Conservation (phyloP, 2,329 filamentous ascomycete genomes). For the Sarocladiaceae sp. region DNA sequence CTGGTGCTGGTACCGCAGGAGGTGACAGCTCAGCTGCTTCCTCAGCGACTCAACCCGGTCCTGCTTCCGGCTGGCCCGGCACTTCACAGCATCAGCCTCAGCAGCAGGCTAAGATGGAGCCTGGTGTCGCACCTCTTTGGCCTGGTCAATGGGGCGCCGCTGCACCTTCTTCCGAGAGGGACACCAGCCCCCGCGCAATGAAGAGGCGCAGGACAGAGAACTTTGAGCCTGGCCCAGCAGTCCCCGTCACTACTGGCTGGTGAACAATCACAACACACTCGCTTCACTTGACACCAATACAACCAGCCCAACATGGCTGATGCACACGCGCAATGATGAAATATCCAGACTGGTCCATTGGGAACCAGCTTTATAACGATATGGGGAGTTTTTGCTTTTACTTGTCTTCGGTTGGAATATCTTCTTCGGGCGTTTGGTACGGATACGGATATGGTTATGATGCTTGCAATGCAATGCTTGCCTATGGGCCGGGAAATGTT, state of each 20-base stretch:
- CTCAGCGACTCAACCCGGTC: constrained; percentile 5
- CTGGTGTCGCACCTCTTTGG: constrained; percentile 2
- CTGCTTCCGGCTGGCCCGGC: constrained; percentile 13
- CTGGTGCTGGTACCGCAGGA: constrained; percentile 13
- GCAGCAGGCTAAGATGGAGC: not conserved
- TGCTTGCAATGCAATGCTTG: not conserved
- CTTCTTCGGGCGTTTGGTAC: not conserved
- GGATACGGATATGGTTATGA: not conserved
- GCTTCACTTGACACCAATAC: too few species aligned
- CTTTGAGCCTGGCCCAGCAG: not conserved
- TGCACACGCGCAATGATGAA: not conserved
- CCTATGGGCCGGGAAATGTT: not conserved
- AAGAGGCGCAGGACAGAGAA: constrained; percentile 28
- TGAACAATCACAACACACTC: not conserved
- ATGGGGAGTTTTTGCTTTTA: constrained; percentile 1
- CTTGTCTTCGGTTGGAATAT: too few species aligned
- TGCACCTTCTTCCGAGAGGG: constrained; percentile 20
- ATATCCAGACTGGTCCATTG: not conserved
- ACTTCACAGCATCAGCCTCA: constrained; percentile 8
- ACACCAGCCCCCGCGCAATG: constrained; percentile 29
- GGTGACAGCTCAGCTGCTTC: not conserved
- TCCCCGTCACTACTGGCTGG: not conserved
- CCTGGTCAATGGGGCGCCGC: constrained; percentile 16
- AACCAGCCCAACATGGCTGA: too few species aligned
- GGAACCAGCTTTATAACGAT: not conserved